Evolutionary conservation across 1,284 basidiomycete genomes (phyloP).

Genomic region (Naganishia albida): DNA sequence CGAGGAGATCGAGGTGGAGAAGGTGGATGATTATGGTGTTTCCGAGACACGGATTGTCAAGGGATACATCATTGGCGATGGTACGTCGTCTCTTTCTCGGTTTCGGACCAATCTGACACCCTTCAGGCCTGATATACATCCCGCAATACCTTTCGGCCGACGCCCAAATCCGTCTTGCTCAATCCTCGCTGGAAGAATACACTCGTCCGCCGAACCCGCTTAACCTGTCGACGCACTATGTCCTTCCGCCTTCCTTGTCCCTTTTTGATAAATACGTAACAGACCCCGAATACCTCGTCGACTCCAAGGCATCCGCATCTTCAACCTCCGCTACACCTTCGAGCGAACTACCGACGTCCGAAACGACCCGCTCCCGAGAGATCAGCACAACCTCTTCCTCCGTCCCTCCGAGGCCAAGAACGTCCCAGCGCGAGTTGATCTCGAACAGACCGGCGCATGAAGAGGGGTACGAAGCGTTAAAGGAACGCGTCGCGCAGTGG

Average conservation of each 20-base stretch:
- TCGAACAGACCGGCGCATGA: constrained; percentile 45
- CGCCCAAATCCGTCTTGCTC: constrained; percentile 67
- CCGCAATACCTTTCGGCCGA: constrained; percentile 66
- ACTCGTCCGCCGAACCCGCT: constrained; percentile 77
- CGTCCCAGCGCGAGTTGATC: constrained; percentile 37
- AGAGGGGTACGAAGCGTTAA: constrained; percentile 47
- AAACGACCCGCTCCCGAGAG: too few relatives aligned
- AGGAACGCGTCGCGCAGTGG: constrained; percentile 44
- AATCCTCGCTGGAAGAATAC: constrained; percentile 71
- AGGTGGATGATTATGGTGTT: constrained; percentile 35
- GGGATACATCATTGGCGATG: constrained; percentile 47
- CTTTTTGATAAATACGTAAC: constrained; percentile 59
- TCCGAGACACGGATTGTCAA: not conserved
- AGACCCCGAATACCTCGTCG: constrained; percentile 38
- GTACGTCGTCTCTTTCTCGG: constrained; percentile 35
- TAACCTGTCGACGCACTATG: constrained; percentile 81
- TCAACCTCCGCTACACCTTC: not conserved
- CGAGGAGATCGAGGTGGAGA: constrained; percentile 39
- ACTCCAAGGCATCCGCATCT: constrained; percentile 36
- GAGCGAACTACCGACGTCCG: not conserved
- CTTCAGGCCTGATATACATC: constrained; percentile 73
- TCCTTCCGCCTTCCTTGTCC: constrained; percentile 74
- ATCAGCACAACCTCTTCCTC: not conserved
- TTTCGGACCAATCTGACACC: not conserved
- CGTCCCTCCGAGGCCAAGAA: not conserved